Evolutionary conservation across 2,329 filamentous ascomycete genomes (phyloP).

Genomic region (Cyphellophora attinorum): DNA sequence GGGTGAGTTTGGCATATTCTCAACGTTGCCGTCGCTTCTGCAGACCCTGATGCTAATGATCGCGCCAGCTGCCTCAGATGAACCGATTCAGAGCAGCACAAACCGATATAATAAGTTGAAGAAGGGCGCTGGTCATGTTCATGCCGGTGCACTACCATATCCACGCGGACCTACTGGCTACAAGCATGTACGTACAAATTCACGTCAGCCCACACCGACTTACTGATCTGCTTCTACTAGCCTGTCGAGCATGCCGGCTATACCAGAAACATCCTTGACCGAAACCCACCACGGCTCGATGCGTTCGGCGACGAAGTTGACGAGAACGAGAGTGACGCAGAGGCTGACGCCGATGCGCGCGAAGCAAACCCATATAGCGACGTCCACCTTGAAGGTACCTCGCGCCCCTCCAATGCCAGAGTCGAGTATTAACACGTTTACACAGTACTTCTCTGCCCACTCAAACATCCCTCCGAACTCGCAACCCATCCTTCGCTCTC

Average conservation of each 20-base stretch:
- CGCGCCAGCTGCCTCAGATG: slow-evolving; percentile 21
- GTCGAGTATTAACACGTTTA: neutral
- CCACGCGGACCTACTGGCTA: slow-evolving; percentile 42
- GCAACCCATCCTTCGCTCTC: slow-evolving; percentile 50
- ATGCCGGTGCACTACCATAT: slow-evolving; percentile 44
- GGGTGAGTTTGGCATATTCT: too few species aligned
- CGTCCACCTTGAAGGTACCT: slow-evolving; percentile 46
- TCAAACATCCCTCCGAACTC: slow-evolving; percentile 53
- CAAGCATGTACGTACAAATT: slow-evolving; percentile 39
- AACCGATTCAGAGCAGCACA: slow-evolving; percentile 43
- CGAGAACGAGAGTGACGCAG: slow-evolving; percentile 47
- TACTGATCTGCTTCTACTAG: slow-evolving; percentile 25
- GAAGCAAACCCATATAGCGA: slow-evolving; percentile 54
- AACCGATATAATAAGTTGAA: slow-evolving; percentile 55
- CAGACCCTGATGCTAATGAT: slow-evolving; percentile 6
- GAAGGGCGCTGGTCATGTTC: slow-evolving; percentile 47
- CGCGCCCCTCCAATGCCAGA: neutral
- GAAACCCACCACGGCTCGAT: slow-evolving; percentile 51
- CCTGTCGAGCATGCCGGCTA: slow-evolving; percentile 55
- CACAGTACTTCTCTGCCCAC: slow-evolving; percentile 48
- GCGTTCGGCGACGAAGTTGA: slow-evolving; percentile 56
- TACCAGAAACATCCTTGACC: slow-evolving; percentile 47
- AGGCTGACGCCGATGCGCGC: slow-evolving; percentile 47
- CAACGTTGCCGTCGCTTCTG: too few species aligned
- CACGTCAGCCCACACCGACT: neutral